Percentiles rank a stretch among this genome's conserved stretches.
Conservation (phyloP, 2,329 filamentous ascomycete species). For the Cryphonectria radicalis region DNA sequence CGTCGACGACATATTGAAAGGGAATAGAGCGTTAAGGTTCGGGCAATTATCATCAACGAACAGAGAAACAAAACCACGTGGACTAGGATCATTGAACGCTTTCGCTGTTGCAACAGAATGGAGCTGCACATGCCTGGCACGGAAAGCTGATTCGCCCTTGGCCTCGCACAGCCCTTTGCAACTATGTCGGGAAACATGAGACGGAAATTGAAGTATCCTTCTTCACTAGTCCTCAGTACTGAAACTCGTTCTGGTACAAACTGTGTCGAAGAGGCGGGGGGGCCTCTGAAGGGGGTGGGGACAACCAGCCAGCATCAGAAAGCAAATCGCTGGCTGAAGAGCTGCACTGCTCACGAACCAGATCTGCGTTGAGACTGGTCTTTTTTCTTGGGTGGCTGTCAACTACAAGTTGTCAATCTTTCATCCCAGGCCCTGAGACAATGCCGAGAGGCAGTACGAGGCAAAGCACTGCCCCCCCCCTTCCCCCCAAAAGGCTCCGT, state of each 20-base stretch:
- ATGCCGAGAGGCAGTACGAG: background rate
- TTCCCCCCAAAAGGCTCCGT: conserved; percentile 1
- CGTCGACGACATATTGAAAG: background rate
- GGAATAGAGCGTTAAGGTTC: background rate
- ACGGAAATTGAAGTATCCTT: conserved; percentile 12
- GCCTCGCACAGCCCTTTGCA: background rate
- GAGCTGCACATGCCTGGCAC: conserved; percentile 7
- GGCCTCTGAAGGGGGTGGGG: background rate
- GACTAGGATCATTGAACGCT: background rate
- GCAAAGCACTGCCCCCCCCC: background rate
- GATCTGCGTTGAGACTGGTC: conserved; percentile 5
- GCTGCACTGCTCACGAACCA: conserved; percentile 11
- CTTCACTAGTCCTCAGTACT: conserved; percentile 13
- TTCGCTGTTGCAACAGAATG: background rate
- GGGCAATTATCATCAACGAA: background rate
- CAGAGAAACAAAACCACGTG: background rate
- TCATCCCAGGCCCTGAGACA: conserved; percentile 6
- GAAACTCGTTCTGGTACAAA: conserved; percentile 15
- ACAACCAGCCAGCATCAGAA: background rate
- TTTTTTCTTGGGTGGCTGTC: background rate
- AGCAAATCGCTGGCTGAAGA: background rate
- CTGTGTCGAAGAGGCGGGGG: background rate
- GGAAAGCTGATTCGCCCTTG: conserved; percentile 21
- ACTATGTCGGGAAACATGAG: conserved; percentile 14
- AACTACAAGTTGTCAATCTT: background rate